Evolutionary conservation across 1,284 basidiomycete species (phyloP), one percentile per base, ranked within the genome.

Genomic region (Trichosporon asahii): DNA sequence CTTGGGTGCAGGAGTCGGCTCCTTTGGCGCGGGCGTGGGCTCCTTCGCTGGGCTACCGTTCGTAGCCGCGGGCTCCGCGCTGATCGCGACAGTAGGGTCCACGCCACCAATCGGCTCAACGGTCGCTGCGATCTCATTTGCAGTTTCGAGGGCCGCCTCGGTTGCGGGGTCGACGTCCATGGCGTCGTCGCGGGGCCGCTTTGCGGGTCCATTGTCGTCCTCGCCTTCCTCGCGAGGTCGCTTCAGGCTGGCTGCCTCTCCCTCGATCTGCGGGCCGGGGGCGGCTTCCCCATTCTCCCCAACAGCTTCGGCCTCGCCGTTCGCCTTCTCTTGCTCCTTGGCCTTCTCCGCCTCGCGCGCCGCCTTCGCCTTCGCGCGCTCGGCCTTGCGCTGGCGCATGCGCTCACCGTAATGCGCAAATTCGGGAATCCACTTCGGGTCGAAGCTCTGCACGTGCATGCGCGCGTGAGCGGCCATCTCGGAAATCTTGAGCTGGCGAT

Each of bases 381-480:
- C 77, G 27, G 73, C 76, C 71, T 77, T 78, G 92, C 76, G 89
- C 84, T 72, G 93, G 85, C 80, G 90, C 83, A 95, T 91, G 37
- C 96, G 86, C 64, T 84, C 87, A 9, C 92, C 91, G 91, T 96
- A 96, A 68, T 91, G 87, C 80, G 92, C 90, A 80, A 95, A 98
- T 80, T 98, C 95, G 33, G 90, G 77, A 55, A 86, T 86, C 82
- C 98, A 92, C 64, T 88, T 87, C 0, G 88, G 87, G 80, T 99
- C 97, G 79, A 98, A 95, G 76, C 92, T 90, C 72, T 84, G 83
- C 68, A 97, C 88, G 84, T 94, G 91, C 71, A 98, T 90, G 78
- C 93, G 88, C 0, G 94, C 88, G 61, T 94, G 89, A 33, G 90
- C 95, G 70, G 90, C 88, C 94, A 99, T 94, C 67, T 94, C 91